Evolutionary conservation across 2,329 filamentous ascomycete species (phyloP).

Genomic region (Colletotrichum euphorbiae): DNA sequence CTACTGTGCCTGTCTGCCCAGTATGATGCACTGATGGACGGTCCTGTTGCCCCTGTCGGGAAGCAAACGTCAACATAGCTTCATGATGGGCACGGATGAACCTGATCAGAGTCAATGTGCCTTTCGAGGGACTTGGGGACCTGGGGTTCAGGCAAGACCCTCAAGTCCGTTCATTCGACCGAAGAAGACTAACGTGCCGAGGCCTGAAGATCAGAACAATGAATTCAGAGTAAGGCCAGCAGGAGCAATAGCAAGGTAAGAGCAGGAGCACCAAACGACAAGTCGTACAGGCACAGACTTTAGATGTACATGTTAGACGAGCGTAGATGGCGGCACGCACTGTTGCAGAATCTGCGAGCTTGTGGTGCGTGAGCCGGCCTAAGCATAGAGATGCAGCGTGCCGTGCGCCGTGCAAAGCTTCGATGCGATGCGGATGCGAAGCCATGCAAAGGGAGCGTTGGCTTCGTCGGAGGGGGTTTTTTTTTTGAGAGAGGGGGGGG

Average conservation of each 20-base stretch:
- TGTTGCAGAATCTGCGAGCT: conserved; percentile 25
- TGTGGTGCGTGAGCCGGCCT: conserved; percentile 10
- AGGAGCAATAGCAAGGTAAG: background rate
- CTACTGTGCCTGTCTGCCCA: background rate
- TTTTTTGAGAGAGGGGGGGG: too few species aligned
- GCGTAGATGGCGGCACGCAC: background rate
- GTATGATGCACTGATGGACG: conserved; percentile 11
- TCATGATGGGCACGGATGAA: conserved; percentile 13
- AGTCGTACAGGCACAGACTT: conserved; percentile 26
- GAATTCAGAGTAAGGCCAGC: background rate
- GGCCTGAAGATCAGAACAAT: background rate
- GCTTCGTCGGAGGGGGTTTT: too few species aligned
- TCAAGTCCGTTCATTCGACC: conserved; percentile 7
- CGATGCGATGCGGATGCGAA: conserved; percentile 36
- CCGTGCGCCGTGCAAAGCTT: conserved; percentile 12
- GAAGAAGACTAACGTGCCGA: conserved; percentile 6
- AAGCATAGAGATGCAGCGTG: conserved; percentile 23
- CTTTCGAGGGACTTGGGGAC: background rate
- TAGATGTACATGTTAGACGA: conserved; percentile 8
- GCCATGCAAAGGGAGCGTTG: conserved; percentile 15
- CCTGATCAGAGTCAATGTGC: background rate
- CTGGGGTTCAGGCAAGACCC: background rate
- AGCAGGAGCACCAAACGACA: background rate
- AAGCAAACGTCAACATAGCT: conserved; percentile 11
- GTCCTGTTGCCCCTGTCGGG: background rate